These are phyloP conservation scores for Apiotrichum montevideense DNA, from an alignment of 1,284 basidiomycete species.

Conservation along the genomic window DNA sequence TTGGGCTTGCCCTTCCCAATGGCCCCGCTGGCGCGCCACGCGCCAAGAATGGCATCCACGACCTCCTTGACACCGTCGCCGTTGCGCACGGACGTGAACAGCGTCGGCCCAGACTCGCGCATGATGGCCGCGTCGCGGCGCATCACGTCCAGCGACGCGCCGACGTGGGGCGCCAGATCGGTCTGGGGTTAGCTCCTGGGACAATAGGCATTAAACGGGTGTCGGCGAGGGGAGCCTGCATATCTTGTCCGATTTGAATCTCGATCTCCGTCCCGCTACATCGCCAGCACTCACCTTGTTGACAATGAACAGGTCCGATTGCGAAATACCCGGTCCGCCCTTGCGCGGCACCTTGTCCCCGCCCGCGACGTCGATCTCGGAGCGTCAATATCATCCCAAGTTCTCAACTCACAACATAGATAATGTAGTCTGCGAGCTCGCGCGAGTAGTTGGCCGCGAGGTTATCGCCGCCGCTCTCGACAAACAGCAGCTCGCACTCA, in stretches of 20 bases:
- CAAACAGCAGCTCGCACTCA: constrained; percentile 75
- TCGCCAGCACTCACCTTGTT: constrained; percentile 66
- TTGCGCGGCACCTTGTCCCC: constrained; percentile 98
- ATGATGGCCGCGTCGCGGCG: constrained; percentile 84
- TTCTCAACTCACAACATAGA: constrained; percentile 68
- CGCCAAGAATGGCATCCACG: constrained; percentile 72
- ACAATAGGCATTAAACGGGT: too few relatives aligned
- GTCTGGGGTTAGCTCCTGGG: constrained; percentile 52
- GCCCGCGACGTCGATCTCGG: constrained; percentile 60
- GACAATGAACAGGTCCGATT: constrained; percentile 84
- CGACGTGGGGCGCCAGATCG: constrained; percentile 87
- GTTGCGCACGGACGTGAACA: constrained; percentile 83
- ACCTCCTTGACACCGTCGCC: constrained; percentile 76
- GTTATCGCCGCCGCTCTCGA: constrained; percentile 95
- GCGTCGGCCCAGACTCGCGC: constrained; percentile 87
- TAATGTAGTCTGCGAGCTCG: constrained; percentile 95
- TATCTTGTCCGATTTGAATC: too few relatives aligned
- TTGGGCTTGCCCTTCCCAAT: constrained; percentile 26
- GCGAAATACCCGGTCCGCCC: constrained; percentile 90
- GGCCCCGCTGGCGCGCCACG: constrained; percentile 63
- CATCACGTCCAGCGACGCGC: constrained; percentile 93
- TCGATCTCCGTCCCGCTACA: neutral
- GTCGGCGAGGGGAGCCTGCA: too few relatives aligned
- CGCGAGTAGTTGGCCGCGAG: constrained; percentile 93
- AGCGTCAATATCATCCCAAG: neutral